phyloP scores from a whole-genome alignment of 2,329 filamentous ascomycete species.

The Paecilomyces fulvus region DNA sequence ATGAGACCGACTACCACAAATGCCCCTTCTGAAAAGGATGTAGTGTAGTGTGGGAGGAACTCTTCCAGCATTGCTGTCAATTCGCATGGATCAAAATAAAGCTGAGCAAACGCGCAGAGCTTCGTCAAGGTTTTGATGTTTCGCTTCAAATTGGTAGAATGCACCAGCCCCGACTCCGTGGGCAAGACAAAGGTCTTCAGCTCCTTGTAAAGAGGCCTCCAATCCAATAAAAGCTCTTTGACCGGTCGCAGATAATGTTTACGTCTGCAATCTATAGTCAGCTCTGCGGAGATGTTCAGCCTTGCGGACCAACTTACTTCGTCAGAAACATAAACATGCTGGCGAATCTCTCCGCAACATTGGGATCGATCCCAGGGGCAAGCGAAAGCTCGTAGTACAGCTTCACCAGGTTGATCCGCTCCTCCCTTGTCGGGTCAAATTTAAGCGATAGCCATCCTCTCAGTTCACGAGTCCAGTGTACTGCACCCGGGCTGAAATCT shows the following conservation, averaged over 20 bases:
- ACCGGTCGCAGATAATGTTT: constrained; percentile 91
- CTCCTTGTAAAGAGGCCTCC: constrained; percentile 87
- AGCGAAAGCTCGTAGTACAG: constrained; percentile 92
- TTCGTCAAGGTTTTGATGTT: constrained; percentile 71
- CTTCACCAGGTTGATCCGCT: constrained; percentile 74
- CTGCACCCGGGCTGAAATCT: constrained; percentile 85
- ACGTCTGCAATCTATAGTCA: constrained; percentile 50
- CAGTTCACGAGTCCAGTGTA: constrained; percentile 96
- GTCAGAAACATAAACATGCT: constrained; percentile 95
- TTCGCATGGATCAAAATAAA: constrained; percentile 86
- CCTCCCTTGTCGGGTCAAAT: constrained; percentile 84
- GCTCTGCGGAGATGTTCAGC: constrained; percentile 3
- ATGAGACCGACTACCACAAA: constrained; percentile 87
- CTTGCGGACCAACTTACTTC: constrained; percentile 53
- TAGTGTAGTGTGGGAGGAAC: constrained; percentile 79
- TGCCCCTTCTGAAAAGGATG: constrained; percentile 82
- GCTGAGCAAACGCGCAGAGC: constrained; percentile 79
- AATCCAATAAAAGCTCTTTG: constrained; percentile 85
- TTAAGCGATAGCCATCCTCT: constrained; percentile 93
- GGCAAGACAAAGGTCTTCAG: constrained; percentile 85
- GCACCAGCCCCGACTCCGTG: constrained; percentile 61
- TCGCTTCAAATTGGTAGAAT: constrained; percentile 54
- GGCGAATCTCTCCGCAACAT: constrained; percentile 78
- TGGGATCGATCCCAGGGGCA: constrained; percentile 77
- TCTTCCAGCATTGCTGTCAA: constrained; percentile 74